A percentile compares a stretch with the other conserved stretches of the same genome.
phyloP scores from a whole-genome alignment of 2,329 filamentous ascomycete species.

The Dryadomyces quercus-mongolicae region DNA sequence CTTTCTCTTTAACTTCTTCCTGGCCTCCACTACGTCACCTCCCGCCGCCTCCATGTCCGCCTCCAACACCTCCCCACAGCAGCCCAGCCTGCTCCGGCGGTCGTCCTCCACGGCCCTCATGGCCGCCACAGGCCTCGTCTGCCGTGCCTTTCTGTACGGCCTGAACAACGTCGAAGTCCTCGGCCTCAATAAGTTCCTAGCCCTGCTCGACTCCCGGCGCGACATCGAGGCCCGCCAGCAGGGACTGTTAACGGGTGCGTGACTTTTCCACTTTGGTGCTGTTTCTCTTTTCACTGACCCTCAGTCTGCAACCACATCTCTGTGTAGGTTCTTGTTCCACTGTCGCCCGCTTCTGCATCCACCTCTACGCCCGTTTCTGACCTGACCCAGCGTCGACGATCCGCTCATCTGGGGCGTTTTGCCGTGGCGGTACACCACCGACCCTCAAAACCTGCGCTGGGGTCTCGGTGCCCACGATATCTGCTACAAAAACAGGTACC shows the following conservation, averaged over 20 bases:
- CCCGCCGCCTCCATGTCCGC: slow-evolving; percentile 1
- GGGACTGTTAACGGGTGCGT: slow-evolving; percentile 71
- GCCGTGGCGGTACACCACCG: slow-evolving; percentile 60
- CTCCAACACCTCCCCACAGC: slow-evolving; percentile 13
- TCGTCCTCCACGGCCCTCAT: slow-evolving; percentile 62
- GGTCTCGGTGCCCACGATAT: slow-evolving; percentile 88
- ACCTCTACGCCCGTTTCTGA: not conserved
- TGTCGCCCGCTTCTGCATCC: slow-evolving; percentile 17
- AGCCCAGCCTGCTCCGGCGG: slow-evolving; percentile 58
- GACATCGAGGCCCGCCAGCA: slow-evolving; percentile 54
- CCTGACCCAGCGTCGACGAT: slow-evolving; percentile 64
- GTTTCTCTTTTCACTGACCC: slow-evolving; percentile 8
- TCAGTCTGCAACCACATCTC: slow-evolving; percentile 79
- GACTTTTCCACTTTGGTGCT: not conserved
- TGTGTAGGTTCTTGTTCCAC: slow-evolving; percentile 46
- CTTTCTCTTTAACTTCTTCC: not conserved
- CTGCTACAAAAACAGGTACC: slow-evolving; percentile 77
- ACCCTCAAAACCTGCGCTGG: slow-evolving; percentile 71
- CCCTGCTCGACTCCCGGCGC: slow-evolving; percentile 60
- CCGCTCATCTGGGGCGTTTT: slow-evolving; percentile 87
- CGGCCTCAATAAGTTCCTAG: slow-evolving; percentile 64
- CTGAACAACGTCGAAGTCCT: slow-evolving; percentile 64
- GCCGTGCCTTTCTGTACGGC: slow-evolving; percentile 61
- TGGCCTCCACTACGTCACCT: not conserved
- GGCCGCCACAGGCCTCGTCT: slow-evolving; percentile 58